Conservation (phyloP, 805 yeast species). For the Blastobotrys robertii region DNA sequence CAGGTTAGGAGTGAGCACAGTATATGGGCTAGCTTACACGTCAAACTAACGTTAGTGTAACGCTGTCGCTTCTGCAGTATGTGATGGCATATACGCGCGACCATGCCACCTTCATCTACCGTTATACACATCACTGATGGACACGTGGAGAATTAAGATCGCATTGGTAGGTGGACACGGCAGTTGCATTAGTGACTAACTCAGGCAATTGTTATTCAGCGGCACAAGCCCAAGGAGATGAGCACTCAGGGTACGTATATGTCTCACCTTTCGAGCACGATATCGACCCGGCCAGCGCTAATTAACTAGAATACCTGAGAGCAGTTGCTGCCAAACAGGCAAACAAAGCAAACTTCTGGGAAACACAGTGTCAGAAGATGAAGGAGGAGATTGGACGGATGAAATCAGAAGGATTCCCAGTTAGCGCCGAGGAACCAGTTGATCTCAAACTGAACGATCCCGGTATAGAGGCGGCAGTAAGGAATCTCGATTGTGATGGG, state of each 20-base stretch:
- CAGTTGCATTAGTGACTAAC: background rate
- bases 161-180: background rate
- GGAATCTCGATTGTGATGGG: no score
- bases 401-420: background rate
- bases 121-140: no score
- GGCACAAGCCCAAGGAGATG: conserved; percentile 2
- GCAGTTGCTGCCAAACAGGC: background rate
- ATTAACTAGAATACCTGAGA: conserved; percentile 2
- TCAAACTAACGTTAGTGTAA: no score
- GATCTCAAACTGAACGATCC: no score
- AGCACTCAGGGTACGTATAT: background rate
- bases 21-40: no score
- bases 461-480: no score
- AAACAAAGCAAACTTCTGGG: conserved; percentile 6
- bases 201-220: conserved; percentile 6
- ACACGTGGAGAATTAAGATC: background rate
- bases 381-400: conserved; percentile 1
- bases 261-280: no score
- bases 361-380: conserved; percentile 1
- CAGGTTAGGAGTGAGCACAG: no score
- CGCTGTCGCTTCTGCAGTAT: no score
- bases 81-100: no score
- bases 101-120: no score
- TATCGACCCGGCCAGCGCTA: background rate
- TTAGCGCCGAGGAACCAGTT: no score